Conservation (phyloP, 306 rosid species). For the Vigna hirtella region DNA sequence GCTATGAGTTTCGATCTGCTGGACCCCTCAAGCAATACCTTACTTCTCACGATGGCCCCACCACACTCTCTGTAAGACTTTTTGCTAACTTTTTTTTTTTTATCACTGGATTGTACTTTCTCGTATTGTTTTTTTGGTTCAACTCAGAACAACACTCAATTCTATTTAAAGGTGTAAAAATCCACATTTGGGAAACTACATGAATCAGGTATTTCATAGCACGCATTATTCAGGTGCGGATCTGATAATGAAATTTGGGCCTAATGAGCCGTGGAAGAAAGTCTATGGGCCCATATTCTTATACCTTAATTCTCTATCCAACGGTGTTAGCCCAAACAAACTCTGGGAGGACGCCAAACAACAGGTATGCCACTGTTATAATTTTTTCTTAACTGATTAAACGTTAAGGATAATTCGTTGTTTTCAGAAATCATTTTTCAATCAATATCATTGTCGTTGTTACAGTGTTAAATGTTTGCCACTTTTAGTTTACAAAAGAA, state of each 20-base stretch:
- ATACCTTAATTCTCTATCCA: constrained; percentile 58
- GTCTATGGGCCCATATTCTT: constrained; percentile 82
- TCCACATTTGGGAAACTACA: neutral
- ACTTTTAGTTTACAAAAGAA: neutral
- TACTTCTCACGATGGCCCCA: constrained; percentile 83
- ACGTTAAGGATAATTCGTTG: neutral
- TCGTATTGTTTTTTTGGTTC: neutral
- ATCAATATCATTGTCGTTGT: no score
- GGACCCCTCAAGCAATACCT: constrained; percentile 87
- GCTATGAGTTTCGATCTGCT: constrained; percentile 74
- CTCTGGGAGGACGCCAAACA: constrained; percentile 84
- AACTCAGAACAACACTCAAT: neutral
- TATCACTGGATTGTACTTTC: neutral
- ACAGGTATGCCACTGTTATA: constrained; percentile 53
- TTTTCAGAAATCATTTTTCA: neutral
- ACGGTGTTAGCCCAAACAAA: constrained; percentile 41
- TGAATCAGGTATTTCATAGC: constrained; percentile 81
- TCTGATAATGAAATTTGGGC: constrained; percentile 60
- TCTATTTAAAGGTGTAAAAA: neutral
- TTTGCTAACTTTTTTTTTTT: neutral
- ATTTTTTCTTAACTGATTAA: neutral
- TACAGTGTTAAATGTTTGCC: neutral
- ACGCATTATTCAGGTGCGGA: constrained; percentile 84
- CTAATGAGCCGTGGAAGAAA: constrained; percentile 85
- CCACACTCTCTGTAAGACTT: constrained; percentile 62